A percentile compares a stretch with the other conserved stretches of the same genome.
These are phyloP conservation scores for Diaporthe citri DNA, from an alignment of 2,329 filamentous ascomycete genomes.

Conservation along the genomic window DNA sequence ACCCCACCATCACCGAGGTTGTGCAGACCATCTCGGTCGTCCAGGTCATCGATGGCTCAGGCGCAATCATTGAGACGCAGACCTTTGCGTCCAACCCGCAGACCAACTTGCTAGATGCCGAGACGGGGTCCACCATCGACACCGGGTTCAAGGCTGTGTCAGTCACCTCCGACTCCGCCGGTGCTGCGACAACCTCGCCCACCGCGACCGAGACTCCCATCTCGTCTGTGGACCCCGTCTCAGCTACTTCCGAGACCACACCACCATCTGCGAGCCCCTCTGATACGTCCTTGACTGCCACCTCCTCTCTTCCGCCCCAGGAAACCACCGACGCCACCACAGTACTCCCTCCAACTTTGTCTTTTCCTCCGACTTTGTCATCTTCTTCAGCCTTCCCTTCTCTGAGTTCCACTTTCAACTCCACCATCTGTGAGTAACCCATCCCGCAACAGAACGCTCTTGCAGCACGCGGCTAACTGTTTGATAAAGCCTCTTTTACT, in stretches of 20 bases:
- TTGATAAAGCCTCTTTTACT: conserved; percentile 31
- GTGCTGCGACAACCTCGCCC: conserved; percentile 34
- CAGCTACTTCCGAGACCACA: conserved; percentile 36
- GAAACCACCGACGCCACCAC: conserved; percentile 40
- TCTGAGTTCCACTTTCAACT: conserved; percentile 39
- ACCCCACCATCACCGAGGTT: conserved; percentile 58
- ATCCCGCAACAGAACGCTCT: neutral
- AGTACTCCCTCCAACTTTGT: conserved; percentile 29
- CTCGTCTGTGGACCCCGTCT: conserved; percentile 34
- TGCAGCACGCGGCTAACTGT: neutral
- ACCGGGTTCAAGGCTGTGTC: conserved; percentile 43
- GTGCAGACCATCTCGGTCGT: conserved; percentile 69
- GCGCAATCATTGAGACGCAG: conserved; percentile 58
- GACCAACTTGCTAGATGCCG: conserved; percentile 53
- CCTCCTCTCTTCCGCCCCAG: conserved; percentile 5
- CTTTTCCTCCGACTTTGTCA: conserved; percentile 34
- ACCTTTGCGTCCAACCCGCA: conserved; percentile 57
- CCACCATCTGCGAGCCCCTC: conserved; percentile 37
- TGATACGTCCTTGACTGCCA: conserved; percentile 39
- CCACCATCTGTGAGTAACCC: conserved; percentile 39
- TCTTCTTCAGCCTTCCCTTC: conserved; percentile 35
- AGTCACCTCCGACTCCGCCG: conserved; percentile 19
- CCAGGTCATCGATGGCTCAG: conserved; percentile 63
- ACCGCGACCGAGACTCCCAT: conserved; percentile 29
- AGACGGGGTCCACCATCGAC: conserved; percentile 53